Evolutionary conservation across 768 basidiomycete genomes (phyloP), one percentile per base, ranked within the genome.

Genomic region (Mrakia gelida): DNA sequence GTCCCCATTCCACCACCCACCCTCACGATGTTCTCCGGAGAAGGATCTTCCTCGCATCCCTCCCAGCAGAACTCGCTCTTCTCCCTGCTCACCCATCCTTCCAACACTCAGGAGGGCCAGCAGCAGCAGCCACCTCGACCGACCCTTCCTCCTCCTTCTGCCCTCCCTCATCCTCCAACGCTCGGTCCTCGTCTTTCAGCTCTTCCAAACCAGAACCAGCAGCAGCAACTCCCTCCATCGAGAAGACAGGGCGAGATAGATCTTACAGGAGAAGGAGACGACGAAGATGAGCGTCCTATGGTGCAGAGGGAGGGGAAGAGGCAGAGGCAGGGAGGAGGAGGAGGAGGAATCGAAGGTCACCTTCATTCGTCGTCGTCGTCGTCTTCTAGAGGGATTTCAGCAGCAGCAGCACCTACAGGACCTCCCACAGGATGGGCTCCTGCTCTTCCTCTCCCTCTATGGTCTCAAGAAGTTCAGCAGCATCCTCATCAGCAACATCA

Each of bases 1-100:
- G 3, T 16, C 16, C 67, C 26, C 67, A 45, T 45, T 23, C 34
- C 34, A 41, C 38, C 26, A 34, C 34, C 67, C 38, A 1, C 63
- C 63, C 21, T 41, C 34, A n/a, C 18, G 16, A 34, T 34, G 67
- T 41, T 15, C 38, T 70, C 67, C 21, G 26, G 34, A 23, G 38
- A n/a, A 41, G 38, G 34, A 41, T 23, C 41, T 8, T 70, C 67
- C 3, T 70, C 67, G 5, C 38, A 41, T 38, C 67, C 67, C 13
- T 38, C 67, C 26, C 67, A 38, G 38, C 67, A 70, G 67, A 70
- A 26, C 41, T 70, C 67, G 6, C 67, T 70, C 18, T 70, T 70
- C 38, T 70, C 67, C 2, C 67, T 70, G 3, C 67, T 70, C 41
- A 23, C 41, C 21, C 67, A 70, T 70, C 67, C 67, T 26, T 70